phyloP scores from a whole-genome alignment of 2,329 filamentous ascomycete genomes.

The Whalleya microplaca region DNA sequence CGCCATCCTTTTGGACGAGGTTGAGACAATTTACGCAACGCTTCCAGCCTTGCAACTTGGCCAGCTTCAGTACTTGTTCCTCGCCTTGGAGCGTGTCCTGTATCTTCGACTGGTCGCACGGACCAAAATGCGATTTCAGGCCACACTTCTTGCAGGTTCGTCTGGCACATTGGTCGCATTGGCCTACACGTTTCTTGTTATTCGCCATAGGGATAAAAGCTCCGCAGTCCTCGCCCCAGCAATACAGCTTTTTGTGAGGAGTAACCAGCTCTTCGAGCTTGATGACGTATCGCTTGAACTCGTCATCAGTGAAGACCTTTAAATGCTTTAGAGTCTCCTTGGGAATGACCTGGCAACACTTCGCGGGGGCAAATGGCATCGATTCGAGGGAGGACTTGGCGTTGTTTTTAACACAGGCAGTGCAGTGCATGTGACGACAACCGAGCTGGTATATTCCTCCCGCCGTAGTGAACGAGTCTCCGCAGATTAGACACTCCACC shows the following conservation, averaged over 20 bases:
- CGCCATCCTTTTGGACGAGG: conserved; percentile 23
- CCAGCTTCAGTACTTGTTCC: conserved; percentile 6
- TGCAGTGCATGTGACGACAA: conserved; percentile 21
- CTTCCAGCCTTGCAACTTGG: conserved; percentile 24
- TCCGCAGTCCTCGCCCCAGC: conserved; percentile 17
- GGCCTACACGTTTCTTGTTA: conserved; percentile 11
- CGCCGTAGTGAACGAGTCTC: not conserved
- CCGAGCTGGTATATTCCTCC: not conserved
- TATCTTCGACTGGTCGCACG: conserved; percentile 16
- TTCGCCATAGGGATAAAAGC: conserved; percentile 13
- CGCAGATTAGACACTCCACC: conserved; percentile 12
- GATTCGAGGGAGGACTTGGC: conserved; percentile 5
- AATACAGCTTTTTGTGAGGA: conserved; percentile 17
- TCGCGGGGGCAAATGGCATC: conserved; percentile 19
- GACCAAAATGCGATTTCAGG: conserved; percentile 26
- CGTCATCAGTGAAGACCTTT: conserved; percentile 4
- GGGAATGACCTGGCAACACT: conserved; percentile 22
- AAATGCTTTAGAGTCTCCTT: not conserved
- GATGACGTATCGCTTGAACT: conserved; percentile 9
- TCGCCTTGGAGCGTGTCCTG: not conserved
- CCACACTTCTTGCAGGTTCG: conserved; percentile 24
- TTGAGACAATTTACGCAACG: conserved; percentile 25
- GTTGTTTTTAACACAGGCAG: conserved; percentile 4
- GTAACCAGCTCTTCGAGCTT: conserved; percentile 22
- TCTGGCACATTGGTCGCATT: conserved; percentile 13